phyloP scores from a whole-genome alignment of 305 asterid species.

The Nicotiana rustica region DNA sequence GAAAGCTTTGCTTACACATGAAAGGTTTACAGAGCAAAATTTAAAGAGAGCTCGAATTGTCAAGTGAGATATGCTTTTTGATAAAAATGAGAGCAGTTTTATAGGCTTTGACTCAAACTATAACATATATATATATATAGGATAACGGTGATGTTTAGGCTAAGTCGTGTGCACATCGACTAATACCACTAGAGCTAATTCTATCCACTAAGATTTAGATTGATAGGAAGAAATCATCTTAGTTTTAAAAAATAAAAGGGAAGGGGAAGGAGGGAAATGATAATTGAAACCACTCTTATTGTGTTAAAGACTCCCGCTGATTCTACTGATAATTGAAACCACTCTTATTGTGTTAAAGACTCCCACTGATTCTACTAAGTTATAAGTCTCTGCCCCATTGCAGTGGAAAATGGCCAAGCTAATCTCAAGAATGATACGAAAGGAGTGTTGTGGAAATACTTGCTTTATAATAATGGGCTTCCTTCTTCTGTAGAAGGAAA shows the following conservation, averaged over 20 bases:
- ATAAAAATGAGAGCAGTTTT: background rate
- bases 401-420: background rate
- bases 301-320: background rate
- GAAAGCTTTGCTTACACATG: background rate
- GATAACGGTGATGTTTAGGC: background rate
- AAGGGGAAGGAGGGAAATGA: background rate
- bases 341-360: background rate
- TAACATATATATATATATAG: background rate
- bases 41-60: background rate
- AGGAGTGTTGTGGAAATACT: background rate
- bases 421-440: background rate
- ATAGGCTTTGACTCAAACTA: background rate
- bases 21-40: background rate
- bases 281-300: background rate
- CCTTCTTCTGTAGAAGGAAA: background rate
- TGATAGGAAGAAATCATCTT: background rate
- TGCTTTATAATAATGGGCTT: background rate
- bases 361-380: background rate
- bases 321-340: background rate
- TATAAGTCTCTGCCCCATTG: background rate
- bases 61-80: conserved; percentile 12
- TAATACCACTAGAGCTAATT: no score
- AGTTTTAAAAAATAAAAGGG: background rate
- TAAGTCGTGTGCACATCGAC: background rate
- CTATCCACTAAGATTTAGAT: background rate